Conservation (phyloP, 139 green algal genomes). For the Chlamydomonas sp. region DNA sequence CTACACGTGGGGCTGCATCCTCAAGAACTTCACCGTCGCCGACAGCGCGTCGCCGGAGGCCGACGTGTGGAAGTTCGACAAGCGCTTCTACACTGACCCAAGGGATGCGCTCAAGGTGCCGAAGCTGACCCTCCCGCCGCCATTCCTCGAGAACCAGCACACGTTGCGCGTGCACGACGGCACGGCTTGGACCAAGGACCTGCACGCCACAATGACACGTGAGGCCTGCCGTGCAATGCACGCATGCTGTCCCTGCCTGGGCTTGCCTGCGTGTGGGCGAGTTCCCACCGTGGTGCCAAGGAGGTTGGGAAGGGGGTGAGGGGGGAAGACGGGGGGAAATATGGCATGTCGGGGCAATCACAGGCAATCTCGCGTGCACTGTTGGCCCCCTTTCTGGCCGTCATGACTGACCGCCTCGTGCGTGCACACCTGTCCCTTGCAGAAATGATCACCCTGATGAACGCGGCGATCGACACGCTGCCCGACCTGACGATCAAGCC, state of each 20-base stretch:
- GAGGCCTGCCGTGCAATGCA: constrained; percentile 53
- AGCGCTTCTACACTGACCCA: constrained; percentile 31
- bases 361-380: too few relatives aligned
- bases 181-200: constrained; percentile 34
- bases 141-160: background rate
- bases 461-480: constrained; percentile 33
- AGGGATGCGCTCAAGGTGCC: constrained; percentile 44
- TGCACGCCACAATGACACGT: constrained; percentile 41
- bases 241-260: too few relatives aligned
- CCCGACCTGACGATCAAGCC: constrained; percentile 21
- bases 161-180: constrained; percentile 24
- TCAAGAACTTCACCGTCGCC: constrained; percentile 22
- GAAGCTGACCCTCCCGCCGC: background rate
- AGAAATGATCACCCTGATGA: too few relatives aligned
- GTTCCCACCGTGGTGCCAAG: too few relatives aligned
- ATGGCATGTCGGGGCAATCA: too few relatives aligned
- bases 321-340: too few relatives aligned
- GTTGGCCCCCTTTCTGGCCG: too few relatives aligned
- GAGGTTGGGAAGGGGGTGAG: too few relatives aligned
- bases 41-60: background rate
- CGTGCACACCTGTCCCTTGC: too few relatives aligned
- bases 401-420: too few relatives aligned
- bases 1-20: constrained; percentile 79
- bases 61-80: constrained; percentile 68
- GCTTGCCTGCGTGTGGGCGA: too few relatives aligned